These are phyloP conservation scores for Picocystis sp. DNA, from an alignment of 163 green algal species.

Conservation along the genomic window DNA sequence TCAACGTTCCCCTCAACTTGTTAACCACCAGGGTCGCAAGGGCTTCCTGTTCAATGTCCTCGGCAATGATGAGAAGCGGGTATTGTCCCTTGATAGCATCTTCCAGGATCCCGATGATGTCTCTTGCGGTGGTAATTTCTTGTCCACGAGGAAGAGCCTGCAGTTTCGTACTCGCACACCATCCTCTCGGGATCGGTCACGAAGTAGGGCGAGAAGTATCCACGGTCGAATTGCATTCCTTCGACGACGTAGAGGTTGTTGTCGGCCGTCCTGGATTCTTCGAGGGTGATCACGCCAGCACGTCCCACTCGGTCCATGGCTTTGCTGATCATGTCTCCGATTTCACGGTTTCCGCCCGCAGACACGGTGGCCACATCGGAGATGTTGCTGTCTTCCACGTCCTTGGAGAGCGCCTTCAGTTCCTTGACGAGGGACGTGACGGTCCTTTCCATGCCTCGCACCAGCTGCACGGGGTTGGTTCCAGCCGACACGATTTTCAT, in stretches of 20 bases:
- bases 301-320: constrained; percentile 89
- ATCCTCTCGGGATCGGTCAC: constrained; percentile 98
- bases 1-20: constrained; percentile 92
- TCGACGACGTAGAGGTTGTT: constrained; percentile 94
- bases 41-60: constrained; percentile 99
- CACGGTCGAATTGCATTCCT: constrained; percentile 94
- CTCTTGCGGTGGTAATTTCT: constrained; percentile 94
- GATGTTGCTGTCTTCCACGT: constrained; percentile 80
- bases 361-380: constrained; percentile 89
- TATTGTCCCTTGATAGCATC: constrained; percentile 69
- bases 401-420: constrained; percentile 60
- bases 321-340: constrained; percentile 87
- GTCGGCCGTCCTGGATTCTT: constrained; percentile 91
- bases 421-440: constrained; percentile 73
- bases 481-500: constrained; percentile 95
- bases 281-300: constrained; percentile 92
- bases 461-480: constrained; percentile 90
- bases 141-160: constrained; percentile 95
- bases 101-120: constrained; percentile 91
- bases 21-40: constrained; percentile 98
- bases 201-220: constrained; percentile 99
- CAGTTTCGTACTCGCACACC: constrained; percentile 95
- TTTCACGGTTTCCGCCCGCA: constrained; percentile 70
- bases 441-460: constrained; percentile 92
- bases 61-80: constrained; percentile 95